phyloP scores from a whole-genome alignment of 2,329 filamentous ascomycete genomes.

The Ophiocordyceps camponoti-saundersi region DNA sequence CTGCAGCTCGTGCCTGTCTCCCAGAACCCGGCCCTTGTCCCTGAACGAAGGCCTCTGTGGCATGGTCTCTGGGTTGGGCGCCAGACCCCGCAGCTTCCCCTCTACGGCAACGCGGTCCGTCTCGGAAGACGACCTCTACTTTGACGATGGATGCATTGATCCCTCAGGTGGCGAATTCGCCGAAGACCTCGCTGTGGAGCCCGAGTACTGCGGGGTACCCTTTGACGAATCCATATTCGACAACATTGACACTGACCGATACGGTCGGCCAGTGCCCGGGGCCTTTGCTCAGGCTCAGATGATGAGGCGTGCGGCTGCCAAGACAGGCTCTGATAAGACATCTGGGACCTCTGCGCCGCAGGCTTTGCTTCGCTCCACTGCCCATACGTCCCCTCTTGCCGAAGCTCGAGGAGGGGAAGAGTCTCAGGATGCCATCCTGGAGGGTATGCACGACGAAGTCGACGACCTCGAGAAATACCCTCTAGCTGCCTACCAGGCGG shows the following conservation, averaged over 20 bases:
- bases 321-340: slow-evolving; percentile 28
- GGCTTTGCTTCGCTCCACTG: slow-evolving; percentile 28
- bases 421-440: not conserved
- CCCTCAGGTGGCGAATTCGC: slow-evolving; percentile 26
- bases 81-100: slow-evolving; percentile 14
- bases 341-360: slow-evolving; percentile 27
- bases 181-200: slow-evolving; percentile 21
- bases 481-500: slow-evolving; percentile 60
- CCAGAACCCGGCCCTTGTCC: not conserved
- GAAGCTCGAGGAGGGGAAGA: slow-evolving; percentile 3
- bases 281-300: slow-evolving; percentile 37
- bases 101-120: slow-evolving; percentile 3
- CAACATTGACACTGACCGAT: slow-evolving; percentile 44
- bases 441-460: not conserved
- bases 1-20: slow-evolving; percentile 2
- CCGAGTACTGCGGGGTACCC: slow-evolving; percentile 31
- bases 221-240: slow-evolving; percentile 66
- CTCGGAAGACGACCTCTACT: slow-evolving; percentile 55
- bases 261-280: slow-evolving; percentile 41
- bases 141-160: slow-evolving; percentile 43
- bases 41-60: slow-evolving; percentile 3
- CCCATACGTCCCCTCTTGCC: slow-evolving; percentile 31
- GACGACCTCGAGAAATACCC: slow-evolving; percentile 5
- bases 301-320: slow-evolving; percentile 21
- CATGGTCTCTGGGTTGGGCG: slow-evolving; percentile 21